A percentile compares a stretch with the other conserved stretches of the same genome.
Evolutionary conservation across 2,329 filamentous ascomycete species (phyloP).

Genomic region (Colletotrichum sp.): DNA sequence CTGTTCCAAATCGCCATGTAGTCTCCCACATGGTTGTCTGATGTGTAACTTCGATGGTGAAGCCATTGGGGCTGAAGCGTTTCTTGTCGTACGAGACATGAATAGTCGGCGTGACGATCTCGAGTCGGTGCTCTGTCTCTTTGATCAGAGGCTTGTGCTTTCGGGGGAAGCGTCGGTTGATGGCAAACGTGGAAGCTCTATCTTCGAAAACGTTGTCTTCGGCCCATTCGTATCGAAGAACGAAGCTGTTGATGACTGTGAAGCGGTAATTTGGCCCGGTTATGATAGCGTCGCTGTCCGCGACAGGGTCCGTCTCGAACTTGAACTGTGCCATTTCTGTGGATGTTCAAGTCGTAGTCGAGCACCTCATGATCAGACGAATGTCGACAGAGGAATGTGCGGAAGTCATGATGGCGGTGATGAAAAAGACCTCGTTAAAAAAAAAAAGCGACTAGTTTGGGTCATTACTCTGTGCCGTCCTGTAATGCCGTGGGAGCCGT

Average conservation of each 20-base stretch:
- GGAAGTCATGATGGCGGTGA: neutral
- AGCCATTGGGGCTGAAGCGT: neutral
- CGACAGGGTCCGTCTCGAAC: neutral
- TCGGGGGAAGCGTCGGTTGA: neutral
- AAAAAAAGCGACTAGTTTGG: neutral
- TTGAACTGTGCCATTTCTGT: neutral
- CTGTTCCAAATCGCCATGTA: neutral
- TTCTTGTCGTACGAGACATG: neutral
- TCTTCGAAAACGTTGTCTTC: neutral
- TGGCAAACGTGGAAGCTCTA: neutral
- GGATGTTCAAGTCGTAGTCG: neutral
- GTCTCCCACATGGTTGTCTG: neutral
- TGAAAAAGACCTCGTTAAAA: neutral
- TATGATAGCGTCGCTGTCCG: neutral
- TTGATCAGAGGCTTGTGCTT: neutral
- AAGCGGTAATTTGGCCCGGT: neutral
- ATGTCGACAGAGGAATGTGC: rapidly evolving
- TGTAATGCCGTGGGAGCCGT: neutral
- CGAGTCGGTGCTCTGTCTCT: neutral
- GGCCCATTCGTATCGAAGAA: neutral
- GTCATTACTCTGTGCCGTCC: neutral
- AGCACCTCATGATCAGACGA: rapidly evolving
- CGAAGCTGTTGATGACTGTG: neutral
- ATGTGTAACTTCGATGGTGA: neutral
- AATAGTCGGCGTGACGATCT: neutral